Conservation (phyloP, 331 rosid genomes). For the Cucumis variabilis region DNA sequence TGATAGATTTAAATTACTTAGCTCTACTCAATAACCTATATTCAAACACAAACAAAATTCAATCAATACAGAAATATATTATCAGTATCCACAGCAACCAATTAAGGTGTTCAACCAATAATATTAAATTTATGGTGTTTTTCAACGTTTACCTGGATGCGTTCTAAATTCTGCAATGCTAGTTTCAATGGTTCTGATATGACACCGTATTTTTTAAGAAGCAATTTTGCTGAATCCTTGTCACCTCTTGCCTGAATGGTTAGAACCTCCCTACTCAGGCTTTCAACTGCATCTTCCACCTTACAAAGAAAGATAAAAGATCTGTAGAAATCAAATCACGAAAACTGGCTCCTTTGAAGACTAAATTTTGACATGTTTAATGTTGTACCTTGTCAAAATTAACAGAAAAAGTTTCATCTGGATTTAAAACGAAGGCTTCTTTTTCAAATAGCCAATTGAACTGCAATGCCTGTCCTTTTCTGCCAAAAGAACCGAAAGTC, state of each 20-base stretch:
- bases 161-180: conserved; percentile 74
- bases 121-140: not conserved
- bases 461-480: conserved; percentile 98
- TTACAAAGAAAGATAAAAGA: conserved; percentile 26
- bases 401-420: conserved; percentile 72
- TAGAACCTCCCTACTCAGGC: conserved; percentile 85
- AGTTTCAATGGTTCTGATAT: conserved; percentile 67
- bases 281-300: conserved; percentile 89
- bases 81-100: not conserved
- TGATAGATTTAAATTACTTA: too few relatives aligned
- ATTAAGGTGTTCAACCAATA: not conserved
- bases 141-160: conserved; percentile 58
- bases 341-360: conserved; percentile 15
- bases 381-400: conserved; percentile 78
- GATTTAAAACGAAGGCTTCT: conserved; percentile 74
- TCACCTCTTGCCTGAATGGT: conserved; percentile 94
- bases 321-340: not conserved
- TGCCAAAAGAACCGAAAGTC: conserved; percentile 38
- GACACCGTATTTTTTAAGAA: conserved; percentile 65
- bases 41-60: not conserved
- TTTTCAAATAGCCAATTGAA: conserved; percentile 88
- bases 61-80: too few relatives aligned
- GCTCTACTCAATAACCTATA: not conserved
- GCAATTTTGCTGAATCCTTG: conserved; percentile 76
- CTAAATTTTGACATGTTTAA: conserved; percentile 7